Percentiles rank a stretch among this genome's conserved stretches.
Conservation (phyloP, 495 filamentous ascomycete species). For the Aspergillus carlsbadensis region DNA sequence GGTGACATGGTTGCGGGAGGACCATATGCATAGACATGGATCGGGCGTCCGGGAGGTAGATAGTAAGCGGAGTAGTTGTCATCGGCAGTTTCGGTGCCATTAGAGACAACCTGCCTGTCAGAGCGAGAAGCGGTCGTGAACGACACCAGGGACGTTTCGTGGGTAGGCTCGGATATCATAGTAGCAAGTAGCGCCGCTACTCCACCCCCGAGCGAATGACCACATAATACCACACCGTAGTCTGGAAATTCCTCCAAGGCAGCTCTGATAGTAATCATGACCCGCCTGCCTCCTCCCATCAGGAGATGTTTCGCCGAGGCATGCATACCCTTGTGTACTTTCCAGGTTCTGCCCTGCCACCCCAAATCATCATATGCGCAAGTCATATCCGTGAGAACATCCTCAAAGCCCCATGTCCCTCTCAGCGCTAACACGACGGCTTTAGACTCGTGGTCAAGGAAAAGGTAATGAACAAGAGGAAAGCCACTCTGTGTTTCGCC, state of each 20-base stretch:
- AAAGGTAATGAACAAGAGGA: conserved; percentile 77
- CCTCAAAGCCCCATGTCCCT: conserved; percentile 77
- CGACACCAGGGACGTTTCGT: conserved; percentile 49
- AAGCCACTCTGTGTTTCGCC: conserved; percentile 72
- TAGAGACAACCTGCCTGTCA: conserved; percentile 37
- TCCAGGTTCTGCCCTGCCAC: conserved; percentile 66
- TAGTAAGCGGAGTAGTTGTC: conserved; percentile 35
- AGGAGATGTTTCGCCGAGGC: conserved; percentile 71
- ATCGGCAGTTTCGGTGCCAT: conserved; percentile 29
- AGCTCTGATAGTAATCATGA: conserved; percentile 67
- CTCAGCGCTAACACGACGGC: conserved; percentile 75
- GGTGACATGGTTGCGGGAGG: conserved; percentile 73
- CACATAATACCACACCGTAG: conserved; percentile 74
- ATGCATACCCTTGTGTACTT: conserved; percentile 82
- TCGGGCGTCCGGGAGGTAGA: conserved; percentile 64
- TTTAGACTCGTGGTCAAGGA: conserved; percentile 73
- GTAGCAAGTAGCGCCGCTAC: conserved; percentile 74
- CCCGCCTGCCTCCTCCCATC: conserved; percentile 60
- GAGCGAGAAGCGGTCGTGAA: conserved; percentile 50
- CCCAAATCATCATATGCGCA: conserved; percentile 75
- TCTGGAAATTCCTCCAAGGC: conserved; percentile 68
- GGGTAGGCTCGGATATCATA: conserved; percentile 64
- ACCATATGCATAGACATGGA: conserved; percentile 79
- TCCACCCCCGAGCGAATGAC: conserved; percentile 74
- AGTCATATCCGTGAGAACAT: conserved; percentile 77